Conservation (phyloP, 169 alveolate genomes). For the Plasmodium falciparum region DNA sequence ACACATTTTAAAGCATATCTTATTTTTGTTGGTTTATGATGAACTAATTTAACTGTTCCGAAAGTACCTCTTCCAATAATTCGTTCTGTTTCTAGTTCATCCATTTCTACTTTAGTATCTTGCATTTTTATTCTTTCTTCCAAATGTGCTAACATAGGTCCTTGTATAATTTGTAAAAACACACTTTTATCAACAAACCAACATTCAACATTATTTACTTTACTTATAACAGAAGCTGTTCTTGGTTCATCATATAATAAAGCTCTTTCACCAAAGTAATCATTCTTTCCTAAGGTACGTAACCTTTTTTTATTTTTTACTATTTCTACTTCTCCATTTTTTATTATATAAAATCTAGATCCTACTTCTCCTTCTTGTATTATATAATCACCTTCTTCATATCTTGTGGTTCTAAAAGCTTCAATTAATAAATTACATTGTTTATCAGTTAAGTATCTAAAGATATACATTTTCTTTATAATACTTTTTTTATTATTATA, state of each 20-base stretch:
- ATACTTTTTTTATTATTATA: conserved; percentile 87
- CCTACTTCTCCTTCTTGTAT: conserved; percentile 95
- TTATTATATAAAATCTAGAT: conserved; percentile 92
- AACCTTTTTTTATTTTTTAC: conserved; percentile 86
- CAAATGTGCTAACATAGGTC: conserved; percentile 91
- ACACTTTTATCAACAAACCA: conserved; percentile 93
- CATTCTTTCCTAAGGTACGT: conserved; percentile 92
- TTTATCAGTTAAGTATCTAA: conserved; percentile 88
- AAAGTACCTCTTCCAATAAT: conserved; percentile 93
- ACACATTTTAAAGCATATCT: conserved; percentile 94
- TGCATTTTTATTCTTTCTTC: conserved; percentile 93
- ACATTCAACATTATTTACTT: conserved; percentile 80
- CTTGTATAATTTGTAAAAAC: conserved; percentile 86
- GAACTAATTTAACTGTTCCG: conserved; percentile 93
- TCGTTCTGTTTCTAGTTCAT: conserved; percentile 87
- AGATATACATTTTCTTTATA: conserved; percentile 88
- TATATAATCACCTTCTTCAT: conserved; percentile 90
- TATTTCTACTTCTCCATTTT: conserved; percentile 94
- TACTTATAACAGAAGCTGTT: conserved; percentile 92
- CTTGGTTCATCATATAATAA: conserved; percentile 93
- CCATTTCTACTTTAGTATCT: conserved; percentile 90
- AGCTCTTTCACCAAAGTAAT: conserved; percentile 97
- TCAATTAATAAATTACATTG: conserved; percentile 88
- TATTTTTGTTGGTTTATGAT: conserved; percentile 85
- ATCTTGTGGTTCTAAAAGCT: conserved; percentile 88